Conservation (phyloP, 768 basidiomycete genomes). For the Leccinum sublutescens region DNA sequence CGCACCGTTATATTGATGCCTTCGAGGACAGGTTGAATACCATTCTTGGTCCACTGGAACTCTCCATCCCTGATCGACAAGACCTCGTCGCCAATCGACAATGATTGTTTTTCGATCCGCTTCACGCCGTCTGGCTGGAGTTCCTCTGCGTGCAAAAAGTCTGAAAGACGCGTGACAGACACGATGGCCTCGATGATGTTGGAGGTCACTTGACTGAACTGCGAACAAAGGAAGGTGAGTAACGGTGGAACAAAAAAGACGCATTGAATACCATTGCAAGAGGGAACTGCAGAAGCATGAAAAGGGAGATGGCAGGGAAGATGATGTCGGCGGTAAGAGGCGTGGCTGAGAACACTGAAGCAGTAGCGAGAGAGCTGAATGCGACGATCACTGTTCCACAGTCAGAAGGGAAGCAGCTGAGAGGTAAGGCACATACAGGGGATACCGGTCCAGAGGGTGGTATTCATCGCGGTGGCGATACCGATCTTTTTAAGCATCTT, state of each 20-base stretch:
- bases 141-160: constrained; percentile 76
- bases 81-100: constrained; percentile 63
- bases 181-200: constrained; percentile 86
- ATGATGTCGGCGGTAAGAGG: constrained; percentile 89
- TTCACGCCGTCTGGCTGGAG: constrained; percentile 77
- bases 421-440: constrained; percentile 39
- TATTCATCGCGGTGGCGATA: constrained; percentile 62
- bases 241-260: not conserved
- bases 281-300: constrained; percentile 85
- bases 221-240: constrained; percentile 4
- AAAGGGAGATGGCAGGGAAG: constrained; percentile 93
- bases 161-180: constrained; percentile 73
- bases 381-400: constrained; percentile 58
- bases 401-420: not conserved
- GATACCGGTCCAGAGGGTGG: constrained; percentile 65
- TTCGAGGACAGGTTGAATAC: constrained; percentile 62
- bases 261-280: constrained; percentile 63
- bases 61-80: constrained; percentile 73
- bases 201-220: constrained; percentile 72
- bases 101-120: constrained; percentile 40
- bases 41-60: constrained; percentile 72
- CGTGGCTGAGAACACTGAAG: constrained; percentile 54
- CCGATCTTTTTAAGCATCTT: constrained; percentile 83
- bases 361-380: constrained; percentile 78
- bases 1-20: constrained; percentile 70